Percentiles rank a stretch among this genome's conserved stretches.
phyloP scores from a whole-genome alignment of 306 rosid species.

The Astragalus glycyphyllos region DNA sequence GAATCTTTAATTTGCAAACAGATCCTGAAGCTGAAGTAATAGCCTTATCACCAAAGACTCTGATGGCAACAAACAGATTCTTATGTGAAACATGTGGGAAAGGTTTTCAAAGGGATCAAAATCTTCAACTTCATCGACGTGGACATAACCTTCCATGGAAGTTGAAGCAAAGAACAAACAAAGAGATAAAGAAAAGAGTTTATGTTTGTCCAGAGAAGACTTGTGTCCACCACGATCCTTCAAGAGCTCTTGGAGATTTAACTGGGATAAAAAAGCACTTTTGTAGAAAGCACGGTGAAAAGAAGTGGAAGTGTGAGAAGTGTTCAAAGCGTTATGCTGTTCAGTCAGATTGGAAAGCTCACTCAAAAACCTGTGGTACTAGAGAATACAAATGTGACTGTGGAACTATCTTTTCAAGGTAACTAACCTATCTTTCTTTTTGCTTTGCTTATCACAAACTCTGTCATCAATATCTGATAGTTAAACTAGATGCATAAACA shows the following conservation, averaged over 20 bases:
- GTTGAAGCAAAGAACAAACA: slow-evolving; percentile 79
- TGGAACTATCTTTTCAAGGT: slow-evolving; percentile 91
- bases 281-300: slow-evolving; percentile 91
- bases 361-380: slow-evolving; percentile 87
- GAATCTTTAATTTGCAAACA: slow-evolving; percentile 34
- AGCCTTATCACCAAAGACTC: slow-evolving; percentile 84
- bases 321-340: slow-evolving; percentile 91
- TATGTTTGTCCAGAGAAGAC: slow-evolving; percentile 87
- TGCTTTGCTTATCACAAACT: background rate
- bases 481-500: no score
- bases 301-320: slow-evolving; percentile 94
- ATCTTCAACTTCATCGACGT: slow-evolving; percentile 81
- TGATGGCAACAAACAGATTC: slow-evolving; percentile 88
- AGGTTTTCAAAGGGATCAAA: slow-evolving; percentile 90
- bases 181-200: slow-evolving; percentile 73
- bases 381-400: slow-evolving; percentile 92
- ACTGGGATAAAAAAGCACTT: slow-evolving; percentile 96
- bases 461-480: background rate
- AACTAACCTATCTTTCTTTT: slow-evolving; percentile 23
- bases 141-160: slow-evolving; percentile 97
- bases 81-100: slow-evolving; percentile 88
- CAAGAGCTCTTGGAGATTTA: slow-evolving; percentile 85
- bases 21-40: slow-evolving; percentile 96
- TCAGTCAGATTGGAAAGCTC: slow-evolving; percentile 95
- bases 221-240: slow-evolving; percentile 80